Evolutionary conservation across 2,329 filamentous ascomycete genomes (phyloP).

Genomic region (Didymella segeticola): DNA sequence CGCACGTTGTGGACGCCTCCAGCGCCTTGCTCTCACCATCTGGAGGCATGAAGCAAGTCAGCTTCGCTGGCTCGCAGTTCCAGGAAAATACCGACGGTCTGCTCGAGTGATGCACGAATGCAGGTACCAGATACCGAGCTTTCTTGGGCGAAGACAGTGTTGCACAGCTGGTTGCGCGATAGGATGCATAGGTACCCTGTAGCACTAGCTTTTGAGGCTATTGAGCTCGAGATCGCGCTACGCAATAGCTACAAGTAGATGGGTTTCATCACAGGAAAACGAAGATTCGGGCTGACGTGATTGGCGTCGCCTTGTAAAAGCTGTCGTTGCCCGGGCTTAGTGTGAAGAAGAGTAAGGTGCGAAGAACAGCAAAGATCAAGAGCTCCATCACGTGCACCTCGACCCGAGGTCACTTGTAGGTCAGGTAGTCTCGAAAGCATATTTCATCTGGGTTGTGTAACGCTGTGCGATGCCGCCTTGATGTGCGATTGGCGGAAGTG

Average conservation of each 20-base stretch:
- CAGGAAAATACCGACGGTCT: background rate
- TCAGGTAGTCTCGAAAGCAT: background rate
- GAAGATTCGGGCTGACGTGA: background rate
- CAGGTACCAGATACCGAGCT: slow-evolving; percentile 18
- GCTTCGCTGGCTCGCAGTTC: background rate
- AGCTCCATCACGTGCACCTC: background rate
- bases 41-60: background rate
- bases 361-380: background rate
- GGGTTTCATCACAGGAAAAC: background rate
- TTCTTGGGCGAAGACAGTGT: background rate
- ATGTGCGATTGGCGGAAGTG: slow-evolving; percentile 14
- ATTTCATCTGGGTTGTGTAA: slow-evolving; percentile 5
- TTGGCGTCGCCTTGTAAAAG: background rate
- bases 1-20: background rate
- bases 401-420: background rate
- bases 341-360: background rate
- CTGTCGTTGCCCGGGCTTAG: background rate
- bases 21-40: background rate
- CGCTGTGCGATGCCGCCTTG: background rate
- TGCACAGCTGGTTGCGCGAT: slow-evolving; percentile 6
- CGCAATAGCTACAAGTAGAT: background rate
- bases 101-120: slow-evolving; percentile 12
- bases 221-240: background rate
- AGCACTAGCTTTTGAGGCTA: background rate
- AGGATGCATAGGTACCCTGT: slow-evolving; percentile 6